Evolutionary conservation across 768 basidiomycete species (phyloP), one percentile per base, ranked within the genome.

Genomic region (Termitomyces bulborhizus): DNA sequence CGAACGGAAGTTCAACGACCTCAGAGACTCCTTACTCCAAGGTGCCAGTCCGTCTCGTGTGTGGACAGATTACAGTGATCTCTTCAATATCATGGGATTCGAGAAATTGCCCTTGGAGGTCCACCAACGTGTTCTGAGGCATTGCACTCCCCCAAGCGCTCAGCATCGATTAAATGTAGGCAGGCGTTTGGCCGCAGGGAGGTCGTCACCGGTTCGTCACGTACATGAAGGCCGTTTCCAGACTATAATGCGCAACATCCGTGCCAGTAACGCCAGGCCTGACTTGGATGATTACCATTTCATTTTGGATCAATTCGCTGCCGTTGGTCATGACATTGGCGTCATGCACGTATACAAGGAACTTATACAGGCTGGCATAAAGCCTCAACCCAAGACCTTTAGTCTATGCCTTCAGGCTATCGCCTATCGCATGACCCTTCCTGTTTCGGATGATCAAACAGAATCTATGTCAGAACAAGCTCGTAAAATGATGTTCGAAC

Each of bases 281-380:
- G 54, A 78, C 69, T 55, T 86, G 51, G 80, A 83, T 2, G 91
- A 93, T 66, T 93, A 87, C 66, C 78, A 91, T 65, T 85, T 84
- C 63, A 71, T 93, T 56, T 66, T 93, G 49, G 76, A 80, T 57
- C 87, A 90, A 57, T 90, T 90, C 57, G 86, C 89, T 34, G 82
- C 84, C 0, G 81, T 83, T 3, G 91, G 90, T n/a, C 79, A 92
- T 62, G 73, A 82, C 60, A 63, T 72, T 21, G 88, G 86, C 9
- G 76, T 78, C 27, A 73, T 80, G 65, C 66, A 78, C 37, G 80
- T 91, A 12, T 83, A 88, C 63, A 68, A 75, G 43, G 88, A 90
- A 62, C 66, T 93, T 56, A 64, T 65, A 40, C 60, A 66, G 26
- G 53, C 70, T 4, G 80, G 78, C 40, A 57, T 83, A 32, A 58